phyloP scores from a whole-genome alignment of 345 rosid species.

The Xanthoceras sorbifolium region DNA sequence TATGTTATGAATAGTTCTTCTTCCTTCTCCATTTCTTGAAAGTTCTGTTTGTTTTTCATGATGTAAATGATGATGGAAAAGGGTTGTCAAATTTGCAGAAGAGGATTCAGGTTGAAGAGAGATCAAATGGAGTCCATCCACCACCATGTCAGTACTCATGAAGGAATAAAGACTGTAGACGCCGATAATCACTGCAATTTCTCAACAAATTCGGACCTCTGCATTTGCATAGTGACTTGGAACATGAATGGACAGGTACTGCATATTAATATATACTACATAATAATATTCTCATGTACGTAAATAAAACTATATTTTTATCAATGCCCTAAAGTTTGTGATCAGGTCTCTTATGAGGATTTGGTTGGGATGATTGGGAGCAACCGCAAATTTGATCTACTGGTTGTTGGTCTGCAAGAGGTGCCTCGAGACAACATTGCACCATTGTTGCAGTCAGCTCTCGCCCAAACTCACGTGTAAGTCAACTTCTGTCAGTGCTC shows the following conservation, averaged over 20 bases:
- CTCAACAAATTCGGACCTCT: slow-evolving; percentile 51
- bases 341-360: slow-evolving; percentile 41
- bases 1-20: neutral
- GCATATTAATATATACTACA: neutral
- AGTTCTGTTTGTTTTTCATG: neutral
- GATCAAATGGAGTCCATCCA: slow-evolving; percentile 19
- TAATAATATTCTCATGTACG: neutral
- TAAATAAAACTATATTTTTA: too few relatives aligned
- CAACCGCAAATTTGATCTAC: slow-evolving; percentile 42
- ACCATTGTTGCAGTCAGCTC: slow-evolving; percentile 36
- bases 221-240: slow-evolving; percentile 74
- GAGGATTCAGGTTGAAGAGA: slow-evolving; percentile 29
- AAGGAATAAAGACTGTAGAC: slow-evolving; percentile 55
- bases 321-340: neutral
- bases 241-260: slow-evolving; percentile 78
- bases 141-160: slow-evolving; percentile 17
- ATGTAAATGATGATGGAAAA: neutral
- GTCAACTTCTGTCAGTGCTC: neutral
- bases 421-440: slow-evolving; percentile 42
- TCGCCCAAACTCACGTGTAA: slow-evolving; percentile 45
- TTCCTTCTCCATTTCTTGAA: neutral
- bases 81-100: slow-evolving; percentile 16
- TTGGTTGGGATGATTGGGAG: slow-evolving; percentile 47
- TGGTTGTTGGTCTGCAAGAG: slow-evolving; percentile 56
- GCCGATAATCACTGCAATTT: slow-evolving; percentile 45